Evolutionary conservation across 1,284 basidiomycete species (phyloP).

Genomic region (Melampsora occidentalis): DNA sequence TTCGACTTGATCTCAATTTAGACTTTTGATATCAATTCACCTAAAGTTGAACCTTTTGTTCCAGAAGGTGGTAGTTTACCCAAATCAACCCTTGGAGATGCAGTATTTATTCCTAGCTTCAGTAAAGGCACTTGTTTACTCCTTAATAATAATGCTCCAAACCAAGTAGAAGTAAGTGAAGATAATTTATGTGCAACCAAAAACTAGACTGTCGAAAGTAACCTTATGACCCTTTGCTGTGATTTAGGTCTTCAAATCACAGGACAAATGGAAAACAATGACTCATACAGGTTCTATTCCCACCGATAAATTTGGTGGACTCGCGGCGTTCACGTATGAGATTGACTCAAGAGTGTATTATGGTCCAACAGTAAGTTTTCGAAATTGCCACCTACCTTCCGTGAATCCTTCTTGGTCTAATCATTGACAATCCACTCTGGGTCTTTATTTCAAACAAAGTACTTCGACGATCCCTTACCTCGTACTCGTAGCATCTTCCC

Average conservation of each 20-base stretch:
- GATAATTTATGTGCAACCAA: too few species aligned
- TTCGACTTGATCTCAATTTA: too few species aligned
- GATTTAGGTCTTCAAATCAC: not conserved
- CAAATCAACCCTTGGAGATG: not conserved
- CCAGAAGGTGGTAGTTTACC: not conserved
- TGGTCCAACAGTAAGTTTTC: not conserved
- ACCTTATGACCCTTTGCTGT: not conserved
- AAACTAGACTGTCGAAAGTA: too few species aligned
- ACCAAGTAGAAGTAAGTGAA: constrained; percentile 1
- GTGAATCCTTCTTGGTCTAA: not conserved
- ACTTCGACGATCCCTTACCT: not conserved
- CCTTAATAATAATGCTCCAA: not conserved
- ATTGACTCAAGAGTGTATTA: not conserved
- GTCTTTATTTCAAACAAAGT: not conserved
- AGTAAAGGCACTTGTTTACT: constrained; percentile 3
- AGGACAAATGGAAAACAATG: not conserved
- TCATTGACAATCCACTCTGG: not conserved
- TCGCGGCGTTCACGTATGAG: not conserved
- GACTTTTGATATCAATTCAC: too few species aligned
- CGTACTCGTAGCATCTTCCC: not conserved
- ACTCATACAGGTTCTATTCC: not conserved
- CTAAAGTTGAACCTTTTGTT: not conserved
- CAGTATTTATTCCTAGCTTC: not conserved
- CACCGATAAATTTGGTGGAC: not conserved
- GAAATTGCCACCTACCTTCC: not conserved